Base-by-base conservation (phyloP, 2,329 filamentous ascomycete genomes). In the Fusarium sterilihyphosum region DNA sequence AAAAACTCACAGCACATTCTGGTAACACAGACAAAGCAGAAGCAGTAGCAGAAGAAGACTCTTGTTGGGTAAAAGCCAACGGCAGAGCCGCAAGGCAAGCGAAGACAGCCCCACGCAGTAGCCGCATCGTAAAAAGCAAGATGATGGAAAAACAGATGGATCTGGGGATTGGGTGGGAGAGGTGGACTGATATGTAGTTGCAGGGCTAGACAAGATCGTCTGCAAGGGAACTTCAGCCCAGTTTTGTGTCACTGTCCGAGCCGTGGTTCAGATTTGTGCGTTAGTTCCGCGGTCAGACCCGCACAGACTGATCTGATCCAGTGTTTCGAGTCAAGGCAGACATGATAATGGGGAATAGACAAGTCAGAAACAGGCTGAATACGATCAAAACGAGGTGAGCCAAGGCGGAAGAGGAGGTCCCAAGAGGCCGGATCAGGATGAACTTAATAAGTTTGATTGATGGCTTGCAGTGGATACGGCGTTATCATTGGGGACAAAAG, bases 1-100 rank as follows among this genome's bases (percentile, higher is more conserved):
- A 26, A 26, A 6, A 14, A 75, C 81, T 50, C 72, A 83, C 81
- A 44, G 81, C 81, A 74, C 81, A 83, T 12, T 70, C n/a, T 1
- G 81, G 81, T 53, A 82, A 65, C n/a, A 58, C 37, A 6, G 72
- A 58, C 22, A 80, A 37, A 29, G 53, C 53, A 41, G 70, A 47
- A 14, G 53, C 53, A 40, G 70, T 43, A 10, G 56, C 11, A 22
- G 58, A 31, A 16, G 50, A 53, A 26, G 50, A 53, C 33, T 53
- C n/a, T 14, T 61, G 54, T 24, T 59, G 49, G 29, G 70, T 57
- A 50, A 60, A 29, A 57, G 37, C 66, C 18, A 43, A n/a, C n/a
- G 61, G 60, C 24, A 74, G 41, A 49, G 56, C 56, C 59, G 52
- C 35, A 17, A 73, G 47, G 46, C 62, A 66, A 33, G 52, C 70